Conservation (phyloP, 1,284 basidiomycete genomes). For the Moesziomyces sp. region DNA sequence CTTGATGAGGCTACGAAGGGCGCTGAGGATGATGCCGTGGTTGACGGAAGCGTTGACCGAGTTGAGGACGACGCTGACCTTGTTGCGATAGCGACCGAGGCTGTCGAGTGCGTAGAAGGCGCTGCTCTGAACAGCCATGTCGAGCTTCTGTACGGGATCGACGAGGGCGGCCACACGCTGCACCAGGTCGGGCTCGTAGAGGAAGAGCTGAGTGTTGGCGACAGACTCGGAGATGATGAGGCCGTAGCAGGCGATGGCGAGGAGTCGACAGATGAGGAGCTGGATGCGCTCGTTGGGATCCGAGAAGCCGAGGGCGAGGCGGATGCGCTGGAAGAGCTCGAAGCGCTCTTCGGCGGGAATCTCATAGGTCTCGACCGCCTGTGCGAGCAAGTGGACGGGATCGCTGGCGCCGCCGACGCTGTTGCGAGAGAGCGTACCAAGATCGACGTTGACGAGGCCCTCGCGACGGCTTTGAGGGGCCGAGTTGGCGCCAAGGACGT, state of each 20-base stretch:
- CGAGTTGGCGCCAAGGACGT: conserved; percentile 1
- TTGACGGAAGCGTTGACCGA: conserved; percentile 95
- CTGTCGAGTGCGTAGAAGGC: conserved; percentile 90
- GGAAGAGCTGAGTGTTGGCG: conserved; percentile 83
- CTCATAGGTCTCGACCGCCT: conserved; percentile 77
- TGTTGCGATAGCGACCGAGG: conserved; percentile 83
- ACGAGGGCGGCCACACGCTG: conserved; percentile 55
- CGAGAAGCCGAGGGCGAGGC: conserved; percentile 78
- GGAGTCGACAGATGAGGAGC: conserved; percentile 81
- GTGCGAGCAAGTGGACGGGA: conserved; percentile 74
- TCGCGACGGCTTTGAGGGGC: conserved; percentile 33
- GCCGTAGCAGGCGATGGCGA: conserved; percentile 84
- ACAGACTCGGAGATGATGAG: conserved; percentile 73
- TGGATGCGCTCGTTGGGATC: conserved; percentile 78
- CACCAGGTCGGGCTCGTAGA: conserved; percentile 91
- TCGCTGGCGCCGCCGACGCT: conserved; percentile 27
- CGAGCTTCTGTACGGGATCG: conserved; percentile 39
- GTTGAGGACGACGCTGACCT: conserved; percentile 85
- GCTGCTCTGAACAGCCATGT: conserved; percentile 74
- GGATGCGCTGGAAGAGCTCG: conserved; percentile 86
- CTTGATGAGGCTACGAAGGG: conserved; percentile 52
- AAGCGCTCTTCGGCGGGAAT: conserved; percentile 88
- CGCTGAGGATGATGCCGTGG: conserved; percentile 77
- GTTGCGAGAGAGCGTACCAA: conserved; percentile 30
- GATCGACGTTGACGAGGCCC: conserved; percentile 54